phyloP scores from a whole-genome alignment of 139 green algal species.

The Chlorella sp. region DNA sequence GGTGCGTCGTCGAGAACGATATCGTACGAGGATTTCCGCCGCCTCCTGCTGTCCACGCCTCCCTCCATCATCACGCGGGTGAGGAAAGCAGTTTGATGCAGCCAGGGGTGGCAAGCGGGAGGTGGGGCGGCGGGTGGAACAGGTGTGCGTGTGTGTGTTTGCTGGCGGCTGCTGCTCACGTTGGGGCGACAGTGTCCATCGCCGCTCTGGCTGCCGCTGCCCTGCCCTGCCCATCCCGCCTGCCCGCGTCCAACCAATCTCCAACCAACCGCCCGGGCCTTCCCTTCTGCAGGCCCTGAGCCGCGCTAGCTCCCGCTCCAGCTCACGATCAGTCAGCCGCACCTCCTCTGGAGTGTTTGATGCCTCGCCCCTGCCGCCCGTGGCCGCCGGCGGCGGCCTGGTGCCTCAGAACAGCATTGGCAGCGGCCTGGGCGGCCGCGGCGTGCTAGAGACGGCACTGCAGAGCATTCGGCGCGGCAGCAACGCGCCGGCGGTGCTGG shows the following conservation, averaged over 20 bases:
- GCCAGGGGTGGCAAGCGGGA: too few relatives aligned
- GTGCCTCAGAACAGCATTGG: too few relatives aligned
- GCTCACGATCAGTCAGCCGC: not conserved
- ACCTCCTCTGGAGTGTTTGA: not conserved
- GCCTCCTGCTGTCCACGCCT: slow-evolving; percentile 4
- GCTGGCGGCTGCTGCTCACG: too few relatives aligned
- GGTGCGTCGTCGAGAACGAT: not conserved
- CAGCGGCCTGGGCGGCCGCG: too few relatives aligned
- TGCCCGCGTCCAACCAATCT: too few relatives aligned
- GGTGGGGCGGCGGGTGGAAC: too few relatives aligned
- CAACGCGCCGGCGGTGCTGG: not conserved
- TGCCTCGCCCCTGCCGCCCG: too few relatives aligned
- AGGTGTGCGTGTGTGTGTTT: too few relatives aligned
- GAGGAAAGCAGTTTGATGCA: not conserved
- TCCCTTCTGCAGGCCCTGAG: not conserved
- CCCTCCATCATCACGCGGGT: not conserved
- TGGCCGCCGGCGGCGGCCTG: too few relatives aligned
- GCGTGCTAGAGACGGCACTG: not conserved
- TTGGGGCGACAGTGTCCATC: too few relatives aligned
- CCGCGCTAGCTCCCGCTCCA: not conserved
- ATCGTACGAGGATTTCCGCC: slow-evolving; percentile 8
- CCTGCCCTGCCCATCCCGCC: not conserved
- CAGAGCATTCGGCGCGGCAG: not conserved
- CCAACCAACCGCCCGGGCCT: not conserved
- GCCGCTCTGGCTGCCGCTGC: too few relatives aligned